phyloP scores from a whole-genome alignment of 306 rosid genomes.

The Vigna angularis region DNA sequence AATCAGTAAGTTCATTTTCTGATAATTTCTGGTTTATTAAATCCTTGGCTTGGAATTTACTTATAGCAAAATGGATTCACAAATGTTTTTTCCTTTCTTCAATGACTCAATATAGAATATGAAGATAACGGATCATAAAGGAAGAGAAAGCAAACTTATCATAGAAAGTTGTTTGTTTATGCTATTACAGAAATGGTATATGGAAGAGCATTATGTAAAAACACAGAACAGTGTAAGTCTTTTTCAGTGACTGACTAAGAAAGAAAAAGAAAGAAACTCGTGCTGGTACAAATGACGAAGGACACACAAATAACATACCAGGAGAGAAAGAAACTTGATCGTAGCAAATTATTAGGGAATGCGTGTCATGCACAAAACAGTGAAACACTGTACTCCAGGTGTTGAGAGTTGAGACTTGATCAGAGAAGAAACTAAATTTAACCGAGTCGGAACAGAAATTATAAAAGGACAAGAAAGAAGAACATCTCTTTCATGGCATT shows the following conservation, averaged over 20 bases:
- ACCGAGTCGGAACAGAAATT: conserved; percentile 21
- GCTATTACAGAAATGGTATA: not conserved
- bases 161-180: not conserved
- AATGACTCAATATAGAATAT: not conserved
- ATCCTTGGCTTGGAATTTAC: not conserved
- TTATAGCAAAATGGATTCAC: not conserved
- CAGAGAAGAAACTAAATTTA: conserved; percentile 8
- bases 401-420: not conserved
- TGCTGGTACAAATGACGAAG: conserved; percentile 18
- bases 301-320: conserved; percentile 37
- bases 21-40: not conserved
- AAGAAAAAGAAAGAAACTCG: not conserved
- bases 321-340: conserved; percentile 1
- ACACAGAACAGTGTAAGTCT: conserved; percentile 10
- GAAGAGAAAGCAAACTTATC: not conserved
- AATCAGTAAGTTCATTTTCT: not conserved
- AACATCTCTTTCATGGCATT: not conserved
- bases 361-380: conserved; percentile 38
- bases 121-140: not conserved
- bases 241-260: not conserved
- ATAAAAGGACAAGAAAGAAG: not conserved
- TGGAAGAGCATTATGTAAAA: conserved; percentile 3
- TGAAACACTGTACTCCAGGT: conserved; percentile 16
- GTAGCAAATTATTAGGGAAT: conserved; percentile 30
- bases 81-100: not conserved